These are phyloP conservation scores for Noccaea caerulescens DNA, from an alignment of 345 rosid genomes.

Conservation along the genomic window DNA sequence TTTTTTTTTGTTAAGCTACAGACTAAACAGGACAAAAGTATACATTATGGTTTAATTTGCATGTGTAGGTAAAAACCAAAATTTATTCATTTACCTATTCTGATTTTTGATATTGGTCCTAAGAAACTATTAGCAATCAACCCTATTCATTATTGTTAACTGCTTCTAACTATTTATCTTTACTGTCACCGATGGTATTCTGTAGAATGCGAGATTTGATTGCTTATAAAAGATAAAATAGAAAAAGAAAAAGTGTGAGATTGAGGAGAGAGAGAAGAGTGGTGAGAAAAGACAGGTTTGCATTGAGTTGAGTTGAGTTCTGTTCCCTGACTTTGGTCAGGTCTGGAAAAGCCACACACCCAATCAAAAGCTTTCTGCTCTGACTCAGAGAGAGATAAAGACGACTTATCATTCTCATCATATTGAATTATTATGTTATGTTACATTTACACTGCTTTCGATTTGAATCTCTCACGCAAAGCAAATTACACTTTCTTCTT, in stretches of 20 bases:
- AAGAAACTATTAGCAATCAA: no score
- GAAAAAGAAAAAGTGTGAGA: background rate
- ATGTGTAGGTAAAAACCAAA: no score
- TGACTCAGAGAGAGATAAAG: constrained; percentile 30
- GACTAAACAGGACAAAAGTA: no score
- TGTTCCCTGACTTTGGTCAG: constrained; percentile 38
- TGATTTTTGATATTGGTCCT: no score
- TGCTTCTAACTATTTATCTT: no score
- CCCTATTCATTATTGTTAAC: no score
- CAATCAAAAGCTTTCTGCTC: constrained; percentile 33
- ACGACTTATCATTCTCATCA: constrained; percentile 36
- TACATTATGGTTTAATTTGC: no score
- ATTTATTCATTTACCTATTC: no score
- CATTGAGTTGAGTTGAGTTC: constrained; percentile 35
- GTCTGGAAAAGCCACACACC: constrained; percentile 42
- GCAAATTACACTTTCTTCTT: background rate
- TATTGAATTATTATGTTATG: background rate
- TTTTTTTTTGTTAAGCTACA: no score
- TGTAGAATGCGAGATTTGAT: no score
- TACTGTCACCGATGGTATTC: no score
- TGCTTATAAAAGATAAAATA: background rate
- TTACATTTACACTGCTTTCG: background rate
- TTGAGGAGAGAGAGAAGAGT: constrained; percentile 14
- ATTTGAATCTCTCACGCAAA: constrained; percentile 23
- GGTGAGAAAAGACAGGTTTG: constrained; percentile 36